Base-by-base conservation (phyloP, 1,284 basidiomycete species). In the Pseudozyma tsukubaensis region DNA sequence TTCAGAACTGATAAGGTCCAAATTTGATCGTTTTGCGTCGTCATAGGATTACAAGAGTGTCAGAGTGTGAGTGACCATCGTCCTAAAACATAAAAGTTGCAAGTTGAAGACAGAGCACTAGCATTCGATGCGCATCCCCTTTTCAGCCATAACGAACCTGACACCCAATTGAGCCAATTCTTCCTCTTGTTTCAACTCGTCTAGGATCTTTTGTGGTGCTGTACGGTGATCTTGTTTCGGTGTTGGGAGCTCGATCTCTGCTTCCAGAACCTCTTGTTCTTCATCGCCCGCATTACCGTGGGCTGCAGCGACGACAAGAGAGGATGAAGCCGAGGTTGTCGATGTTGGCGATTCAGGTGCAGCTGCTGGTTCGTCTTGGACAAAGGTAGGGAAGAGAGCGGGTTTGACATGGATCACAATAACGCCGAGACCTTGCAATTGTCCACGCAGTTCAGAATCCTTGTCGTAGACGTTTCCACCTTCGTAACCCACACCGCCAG, bases 321-420 rank as follows among this genome's bases (percentile, higher is more conserved):
- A 40, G 19, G 62, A 65, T 14, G 24, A 49, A 0, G 37, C 42
- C 34, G 67, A 67, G 7, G 32, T 21, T 2, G 58, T 52, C n/a
- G 49, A 29, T 7, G 52, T 61, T 4, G 57, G 50, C 34, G 60
- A 40, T 10, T 43, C 47, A 0, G 54, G 32, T 16, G 11, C 21
- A 13, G 40, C 35, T 4, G 43, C 34, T 32, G 24, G 48, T 3
- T 48, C 47, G 0, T 63, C 55, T 40, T 68, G 54, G 4, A 66
- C 58, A 51, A 66, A 79, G 1, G 66, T 75, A 6, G 79, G 79
- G 44, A 80, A 81, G 12, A 81, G 50, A 1, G 78, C 76, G 5
- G 77, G 74, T 47, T 82, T 82, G 58, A 82, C 79, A 48, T 82
- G 80, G 42, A 80, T 78, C 32, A 82, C 67, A 35, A 82, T 65